Conservation (phyloP, 140 eudicot species). For the Bidens hawaiensis region DNA sequence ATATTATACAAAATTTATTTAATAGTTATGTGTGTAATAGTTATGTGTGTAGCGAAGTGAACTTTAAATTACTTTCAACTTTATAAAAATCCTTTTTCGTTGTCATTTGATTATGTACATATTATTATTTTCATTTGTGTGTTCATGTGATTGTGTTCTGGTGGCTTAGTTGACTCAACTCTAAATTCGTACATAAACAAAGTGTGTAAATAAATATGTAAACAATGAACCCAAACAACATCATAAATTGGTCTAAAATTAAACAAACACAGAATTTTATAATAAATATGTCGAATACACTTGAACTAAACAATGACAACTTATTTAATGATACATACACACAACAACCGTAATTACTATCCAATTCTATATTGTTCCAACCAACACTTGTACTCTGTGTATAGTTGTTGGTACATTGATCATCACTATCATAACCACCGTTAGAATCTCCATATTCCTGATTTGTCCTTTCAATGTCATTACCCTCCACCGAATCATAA, state of each 20-base stretch:
- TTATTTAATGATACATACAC: constrained; percentile 10
- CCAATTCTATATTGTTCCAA: not conserved
- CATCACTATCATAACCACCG: not conserved
- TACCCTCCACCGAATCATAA: not conserved
- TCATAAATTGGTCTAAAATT: constrained; percentile 7
- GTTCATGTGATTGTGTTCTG: no score
- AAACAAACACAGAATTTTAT: constrained; percentile 19
- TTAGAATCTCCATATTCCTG: not conserved
- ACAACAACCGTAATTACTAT: constrained; percentile 21
- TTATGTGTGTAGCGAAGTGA: no score
- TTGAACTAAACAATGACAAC: constrained; percentile 15
- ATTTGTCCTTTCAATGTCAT: not conserved
- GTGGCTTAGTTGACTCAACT: no score
- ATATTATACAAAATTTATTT: no score
- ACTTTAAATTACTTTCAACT: no score
- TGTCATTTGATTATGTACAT: no score
- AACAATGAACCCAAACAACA: constrained; percentile 6
- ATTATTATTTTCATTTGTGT: no score
- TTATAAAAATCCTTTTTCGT: no score
- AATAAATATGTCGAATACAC: constrained; percentile 30
- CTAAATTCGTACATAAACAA: no score
- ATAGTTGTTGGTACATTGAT: not conserved
- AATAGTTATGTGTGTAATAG: no score
- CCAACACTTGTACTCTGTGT: not conserved
- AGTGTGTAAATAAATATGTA: constrained; percentile 15